These are phyloP conservation scores for Flaveria robusta DNA, from an alignment of 129 eudicot genomes.

Conservation along the genomic window DNA sequence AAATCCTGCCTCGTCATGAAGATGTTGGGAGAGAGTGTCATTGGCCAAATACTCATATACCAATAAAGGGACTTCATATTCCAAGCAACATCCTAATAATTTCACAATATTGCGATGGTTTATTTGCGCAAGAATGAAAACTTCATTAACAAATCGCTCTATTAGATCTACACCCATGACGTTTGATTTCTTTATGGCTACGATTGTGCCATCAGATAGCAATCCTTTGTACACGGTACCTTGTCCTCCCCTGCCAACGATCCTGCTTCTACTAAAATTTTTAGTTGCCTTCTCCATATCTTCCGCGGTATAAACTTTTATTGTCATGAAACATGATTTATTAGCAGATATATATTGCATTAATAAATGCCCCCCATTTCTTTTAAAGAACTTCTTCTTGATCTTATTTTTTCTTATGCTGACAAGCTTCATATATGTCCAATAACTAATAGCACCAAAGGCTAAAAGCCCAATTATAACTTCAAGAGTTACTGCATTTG, in stretches of 20 bases:
- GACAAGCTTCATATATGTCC: not conserved
- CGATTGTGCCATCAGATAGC: conserved; percentile 38
- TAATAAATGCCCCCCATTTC: conserved; percentile 39
- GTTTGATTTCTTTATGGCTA: conserved; percentile 39
- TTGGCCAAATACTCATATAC: conserved; percentile 42
- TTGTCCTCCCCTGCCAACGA: conserved; percentile 45
- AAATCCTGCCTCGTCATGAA: conserved; percentile 32
- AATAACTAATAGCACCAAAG: conserved; percentile 15
- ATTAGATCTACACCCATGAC: conserved; percentile 22
- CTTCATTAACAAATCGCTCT: conserved; percentile 37
- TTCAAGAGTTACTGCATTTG: not conserved
- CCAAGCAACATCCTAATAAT: conserved; percentile 41
- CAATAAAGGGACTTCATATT: conserved; percentile 37
- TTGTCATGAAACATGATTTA: conserved; percentile 20
- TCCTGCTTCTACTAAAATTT: conserved; percentile 27
- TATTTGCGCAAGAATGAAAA: conserved; percentile 40
- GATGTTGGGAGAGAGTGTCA: conserved; percentile 38
- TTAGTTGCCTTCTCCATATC: conserved; percentile 43
- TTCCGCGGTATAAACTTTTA: conserved; percentile 17
- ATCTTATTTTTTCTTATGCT: conserved; percentile 20
- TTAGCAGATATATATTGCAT: conserved; percentile 16
- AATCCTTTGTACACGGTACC: conserved; percentile 45
- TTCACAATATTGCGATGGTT: conserved; percentile 40
- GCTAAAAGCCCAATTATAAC: conserved; percentile 12
- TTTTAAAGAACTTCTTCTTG: conserved; percentile 20